Evolutionary conservation across 2,329 filamentous ascomycete genomes (phyloP), one percentile per base, ranked within the genome.

Genomic region (Falciphora oryzae): DNA sequence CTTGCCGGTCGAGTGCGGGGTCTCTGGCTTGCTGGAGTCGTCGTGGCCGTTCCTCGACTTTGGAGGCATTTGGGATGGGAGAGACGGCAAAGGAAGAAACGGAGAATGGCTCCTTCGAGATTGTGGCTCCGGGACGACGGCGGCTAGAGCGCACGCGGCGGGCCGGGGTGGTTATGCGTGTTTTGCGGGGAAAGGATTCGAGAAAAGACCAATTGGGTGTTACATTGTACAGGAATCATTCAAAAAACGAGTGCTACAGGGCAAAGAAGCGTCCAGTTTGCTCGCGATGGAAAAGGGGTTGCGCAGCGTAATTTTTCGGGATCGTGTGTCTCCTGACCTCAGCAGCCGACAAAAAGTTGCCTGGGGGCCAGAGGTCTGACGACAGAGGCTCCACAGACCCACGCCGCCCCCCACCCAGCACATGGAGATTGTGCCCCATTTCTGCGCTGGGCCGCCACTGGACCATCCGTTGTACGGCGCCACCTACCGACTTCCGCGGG

Each of bases 1-100:
- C 72, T 81, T 83, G 69, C 74, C 68, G 68, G 82, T 80, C 71
- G 80, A 77, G 61, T 76, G 75, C 29, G 61, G 25, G 29, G 35
- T 27, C 3, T 63, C 62, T 16, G 31, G 32, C 53, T 59, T 63
- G 61, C 31, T 53, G 56, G 56, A 35, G 29, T 63, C 53, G 62
- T 57, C 62, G 56, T 63, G 62, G 58, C 68, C 71, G 67, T 74
- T 74, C 67, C 79, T 79, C 61, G 77, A 72, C 73, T 83, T 83
- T 62, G 78, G 70, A 4, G 80, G 80, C 28, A 53, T 53, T 44
- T n/a, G 44, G 44, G 22, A 25, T n/a, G 22, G n/a, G 44, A 25
- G 44, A 25, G 18, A 22, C 16, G 44, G 14, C 38, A 44, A 18
- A 53, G 44, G 22, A 8, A n/a, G 44, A 22, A 25, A 22, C 18